Evolutionary conservation across 179 eudicot genomes (phyloP).

Genomic region (Gypsophila paniculata): DNA sequence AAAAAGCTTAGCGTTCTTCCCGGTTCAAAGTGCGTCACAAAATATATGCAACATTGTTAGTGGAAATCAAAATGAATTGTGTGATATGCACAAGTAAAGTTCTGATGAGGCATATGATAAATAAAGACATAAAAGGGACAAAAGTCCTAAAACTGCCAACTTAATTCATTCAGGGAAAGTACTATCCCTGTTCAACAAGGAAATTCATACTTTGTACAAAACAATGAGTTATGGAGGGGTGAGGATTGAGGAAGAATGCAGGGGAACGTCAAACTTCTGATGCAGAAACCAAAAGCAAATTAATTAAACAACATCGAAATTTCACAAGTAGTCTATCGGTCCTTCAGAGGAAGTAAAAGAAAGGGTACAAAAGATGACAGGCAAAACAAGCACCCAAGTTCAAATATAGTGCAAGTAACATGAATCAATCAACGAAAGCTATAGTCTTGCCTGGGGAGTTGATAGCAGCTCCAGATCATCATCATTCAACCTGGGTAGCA

Average conservation of each 20-base stretch:
- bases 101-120: neutral
- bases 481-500: constrained; percentile 40
- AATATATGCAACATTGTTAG: neutral
- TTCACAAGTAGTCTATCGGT: neutral
- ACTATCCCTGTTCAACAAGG: neutral
- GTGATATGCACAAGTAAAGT: neutral
- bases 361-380: neutral
- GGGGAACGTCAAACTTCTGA: neutral
- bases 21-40: neutral
- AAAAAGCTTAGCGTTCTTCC: neutral
- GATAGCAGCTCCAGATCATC: constrained; percentile 34
- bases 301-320: neutral
- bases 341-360: neutral
- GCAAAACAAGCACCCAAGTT: neutral
- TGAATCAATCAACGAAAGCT: constrained; percentile 3
- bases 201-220: neutral
- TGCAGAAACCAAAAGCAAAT: neutral
- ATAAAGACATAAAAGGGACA: neutral
- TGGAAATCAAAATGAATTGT: neutral
- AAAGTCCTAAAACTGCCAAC: neutral
- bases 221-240: neutral
- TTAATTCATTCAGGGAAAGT: neutral
- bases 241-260: neutral
- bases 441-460: constrained; percentile 39
- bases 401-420: neutral